These are phyloP conservation scores for Boletus mariae DNA, from an alignment of 1,284 basidiomycete species.

Conservation along the genomic window DNA sequence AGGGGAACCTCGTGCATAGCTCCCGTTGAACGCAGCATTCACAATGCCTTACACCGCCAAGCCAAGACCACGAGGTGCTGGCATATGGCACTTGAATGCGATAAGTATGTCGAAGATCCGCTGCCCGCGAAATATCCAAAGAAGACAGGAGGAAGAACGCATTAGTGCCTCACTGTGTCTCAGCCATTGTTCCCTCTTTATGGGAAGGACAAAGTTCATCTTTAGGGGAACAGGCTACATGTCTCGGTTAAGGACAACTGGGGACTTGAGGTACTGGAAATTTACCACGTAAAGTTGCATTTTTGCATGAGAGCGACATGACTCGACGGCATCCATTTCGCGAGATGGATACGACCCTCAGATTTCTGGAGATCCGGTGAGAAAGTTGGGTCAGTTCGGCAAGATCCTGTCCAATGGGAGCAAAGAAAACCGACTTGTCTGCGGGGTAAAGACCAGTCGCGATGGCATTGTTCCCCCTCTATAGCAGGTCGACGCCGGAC, in stretches of 20 bases:
- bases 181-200: slow-evolving; percentile 31
- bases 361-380: slow-evolving; percentile 15
- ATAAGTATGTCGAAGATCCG: slow-evolving; percentile 16
- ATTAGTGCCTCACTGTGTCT: slow-evolving; percentile 12
- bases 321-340: slow-evolving; percentile 2
- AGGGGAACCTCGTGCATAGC: slow-evolving; percentile 4
- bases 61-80: slow-evolving; percentile 14
- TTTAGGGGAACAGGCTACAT: slow-evolving; percentile 10
- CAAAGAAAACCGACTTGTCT: background rate
- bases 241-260: slow-evolving; percentile 15
- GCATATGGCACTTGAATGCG: slow-evolving; percentile 11
- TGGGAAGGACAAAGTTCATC: slow-evolving; percentile 30
- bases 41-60: slow-evolving; percentile 7
- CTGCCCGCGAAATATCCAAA: slow-evolving; percentile 6
- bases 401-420: slow-evolving; percentile 20
- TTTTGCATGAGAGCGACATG: slow-evolving; percentile 1
- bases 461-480: background rate
- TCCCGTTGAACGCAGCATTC: slow-evolving; percentile 9
- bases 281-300: slow-evolving; percentile 22
- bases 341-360: slow-evolving; percentile 10
- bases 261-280: background rate
- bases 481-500: no score
- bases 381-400: slow-evolving; percentile 15
- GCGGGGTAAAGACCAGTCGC: background rate
- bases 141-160: slow-evolving; percentile 4